A percentile compares a stretch with the other conserved stretches of the same genome.
Evolutionary conservation across 108 stramenopile genomes (phyloP).

Genomic region (Pseudonitzschia pungens): DNA sequence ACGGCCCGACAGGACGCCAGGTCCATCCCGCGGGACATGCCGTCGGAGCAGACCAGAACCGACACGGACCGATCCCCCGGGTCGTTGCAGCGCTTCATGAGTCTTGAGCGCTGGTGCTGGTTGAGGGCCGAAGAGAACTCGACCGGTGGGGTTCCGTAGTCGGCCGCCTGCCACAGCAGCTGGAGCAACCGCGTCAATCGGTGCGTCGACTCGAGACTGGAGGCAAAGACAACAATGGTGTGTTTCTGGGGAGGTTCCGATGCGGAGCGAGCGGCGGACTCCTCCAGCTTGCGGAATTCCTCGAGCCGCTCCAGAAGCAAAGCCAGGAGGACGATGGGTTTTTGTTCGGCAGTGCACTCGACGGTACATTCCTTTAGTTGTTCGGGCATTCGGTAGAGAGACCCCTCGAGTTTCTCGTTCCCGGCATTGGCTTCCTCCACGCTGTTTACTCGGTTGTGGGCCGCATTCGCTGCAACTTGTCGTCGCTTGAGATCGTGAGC

Average conservation of each 20-base stretch:
- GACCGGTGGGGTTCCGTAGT: conserved; percentile 37
- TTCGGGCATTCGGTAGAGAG: conserved; percentile 55
- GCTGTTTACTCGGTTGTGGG: conserved; percentile 5
- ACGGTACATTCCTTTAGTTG: conserved; percentile 43
- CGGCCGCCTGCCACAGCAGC: conserved; percentile 61
- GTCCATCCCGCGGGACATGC: conserved; percentile 87
- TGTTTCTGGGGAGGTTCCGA: not conserved
- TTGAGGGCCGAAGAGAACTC: conserved; percentile 77
- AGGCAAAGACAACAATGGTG: conserved; percentile 84
- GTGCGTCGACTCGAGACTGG: conserved; percentile 94
- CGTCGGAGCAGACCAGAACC: conserved; percentile 83
- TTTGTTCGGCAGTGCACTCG: conserved; percentile 72
- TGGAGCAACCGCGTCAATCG: conserved; percentile 87
- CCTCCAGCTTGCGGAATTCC: conserved; percentile 9
- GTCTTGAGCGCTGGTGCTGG: conserved; percentile 61
- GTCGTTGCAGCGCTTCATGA: conserved; percentile 67
- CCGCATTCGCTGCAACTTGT: not conserved
- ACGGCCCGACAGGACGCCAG: conserved; percentile 59
- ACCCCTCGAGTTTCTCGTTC: not conserved
- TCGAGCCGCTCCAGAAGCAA: conserved; percentile 67
- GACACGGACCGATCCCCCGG: conserved; percentile 36
- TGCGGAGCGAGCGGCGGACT: not conserved
- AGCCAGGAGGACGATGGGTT: conserved; percentile 86
- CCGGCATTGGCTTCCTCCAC: too few species aligned
- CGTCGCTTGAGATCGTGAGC: conserved; percentile 57